Evolutionary conservation across 768 basidiomycete species (phyloP).

Genomic region (Mrakia blollopis): DNA sequence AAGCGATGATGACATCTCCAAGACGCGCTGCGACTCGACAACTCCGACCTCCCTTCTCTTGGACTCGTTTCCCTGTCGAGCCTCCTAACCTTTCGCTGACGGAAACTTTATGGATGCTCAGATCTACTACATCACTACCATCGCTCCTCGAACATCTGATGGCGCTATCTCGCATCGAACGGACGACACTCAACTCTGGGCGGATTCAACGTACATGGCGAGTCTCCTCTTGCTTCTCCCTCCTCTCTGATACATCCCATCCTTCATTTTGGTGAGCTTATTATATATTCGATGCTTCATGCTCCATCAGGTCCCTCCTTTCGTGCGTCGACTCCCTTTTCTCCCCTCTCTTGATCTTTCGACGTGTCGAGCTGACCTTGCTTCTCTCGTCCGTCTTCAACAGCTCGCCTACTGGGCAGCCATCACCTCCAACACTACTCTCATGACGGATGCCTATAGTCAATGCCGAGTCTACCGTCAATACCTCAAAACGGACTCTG

Average conservation of each 20-base stretch:
- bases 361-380: background rate
- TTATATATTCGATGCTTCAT: too few species aligned
- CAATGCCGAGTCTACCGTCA: slow-evolving; percentile 67
- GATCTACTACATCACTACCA: slow-evolving; percentile 57
- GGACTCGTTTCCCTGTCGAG: background rate
- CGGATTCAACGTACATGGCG: slow-evolving; percentile 61
- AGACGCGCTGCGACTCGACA: too few species aligned
- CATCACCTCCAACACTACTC: slow-evolving; percentile 53
- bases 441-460: slow-evolving; percentile 61
- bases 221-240: slow-evolving; percentile 45
- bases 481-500: slow-evolving; percentile 35
- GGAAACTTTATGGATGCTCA: slow-evolving; percentile 43
- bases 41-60: background rate
- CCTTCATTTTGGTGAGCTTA: too few species aligned
- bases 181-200: slow-evolving; percentile 63
- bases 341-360: background rate
- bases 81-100: background rate
- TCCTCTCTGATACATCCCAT: background rate
- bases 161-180: slow-evolving; percentile 77
- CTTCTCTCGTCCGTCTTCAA: background rate
- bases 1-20: too few species aligned
- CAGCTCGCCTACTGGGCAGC: slow-evolving; percentile 64
- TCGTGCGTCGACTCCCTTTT: background rate
- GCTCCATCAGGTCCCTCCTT: background rate
- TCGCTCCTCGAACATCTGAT: slow-evolving; percentile 56